Percentiles rank a stretch among this genome's conserved stretches.
phyloP scores from a whole-genome alignment of 306 rosid species.

The Trichosanthes cucumerina region DNA sequence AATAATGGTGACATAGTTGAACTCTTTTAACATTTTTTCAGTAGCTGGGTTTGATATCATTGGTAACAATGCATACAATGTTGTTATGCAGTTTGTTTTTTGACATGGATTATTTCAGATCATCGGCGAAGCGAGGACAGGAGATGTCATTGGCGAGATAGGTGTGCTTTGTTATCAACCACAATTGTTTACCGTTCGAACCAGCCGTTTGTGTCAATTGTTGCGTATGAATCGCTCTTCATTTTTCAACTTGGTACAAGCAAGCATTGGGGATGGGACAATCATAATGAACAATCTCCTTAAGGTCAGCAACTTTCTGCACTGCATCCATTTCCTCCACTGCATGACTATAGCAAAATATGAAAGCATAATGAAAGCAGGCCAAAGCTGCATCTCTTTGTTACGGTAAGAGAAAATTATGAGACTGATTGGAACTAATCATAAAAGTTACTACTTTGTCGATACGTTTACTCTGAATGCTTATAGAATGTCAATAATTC shows the following conservation, averaged over 20 bases:
- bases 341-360: not conserved
- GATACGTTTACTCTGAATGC: conserved; percentile 3
- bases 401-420: not conserved
- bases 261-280: conserved; percentile 81
- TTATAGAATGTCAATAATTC: not conserved
- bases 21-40: conserved; percentile 1
- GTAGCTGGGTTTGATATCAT: not conserved
- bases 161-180: conserved; percentile 78
- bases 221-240: conserved; percentile 54
- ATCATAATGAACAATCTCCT: conserved; percentile 83
- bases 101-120: conserved; percentile 29
- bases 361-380: not conserved
- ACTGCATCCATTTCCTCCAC: not conserved
- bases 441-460: not conserved
- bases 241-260: conserved; percentile 36
- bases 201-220: conserved; percentile 59
- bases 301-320: conserved; percentile 36
- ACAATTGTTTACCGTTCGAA: conserved; percentile 54
- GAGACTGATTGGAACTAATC: not conserved
- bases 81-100: not conserved
- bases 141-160: conserved; percentile 58
- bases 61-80: not conserved
- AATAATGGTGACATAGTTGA: conserved; percentile 15
- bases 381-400: not conserved
- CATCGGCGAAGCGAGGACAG: conserved; percentile 34